These are phyloP conservation scores for Massariosphaeria phaeospora DNA, from an alignment of 495 filamentous ascomycete genomes.

Conservation along the genomic window DNA sequence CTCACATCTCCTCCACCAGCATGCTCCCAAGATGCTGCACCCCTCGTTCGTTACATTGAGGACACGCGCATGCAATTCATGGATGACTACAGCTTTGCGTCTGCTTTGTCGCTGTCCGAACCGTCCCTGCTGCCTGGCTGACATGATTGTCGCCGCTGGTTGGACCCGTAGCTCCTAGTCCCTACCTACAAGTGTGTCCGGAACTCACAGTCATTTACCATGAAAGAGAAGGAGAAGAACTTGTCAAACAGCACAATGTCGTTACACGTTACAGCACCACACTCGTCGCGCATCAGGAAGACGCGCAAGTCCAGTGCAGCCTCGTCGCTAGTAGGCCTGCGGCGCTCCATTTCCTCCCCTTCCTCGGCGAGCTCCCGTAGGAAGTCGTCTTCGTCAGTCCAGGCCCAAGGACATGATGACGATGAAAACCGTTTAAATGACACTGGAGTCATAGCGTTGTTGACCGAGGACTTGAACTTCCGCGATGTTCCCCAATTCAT, in stretches of 20 bases:
- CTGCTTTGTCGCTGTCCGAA: no score
- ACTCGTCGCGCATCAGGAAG: constrained; percentile 25
- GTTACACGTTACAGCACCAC: constrained; percentile 25
- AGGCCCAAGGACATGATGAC: background rate
- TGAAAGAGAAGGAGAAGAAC: background rate
- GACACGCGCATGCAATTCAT: background rate
- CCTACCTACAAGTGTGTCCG: no score
- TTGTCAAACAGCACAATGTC: constrained; percentile 6
- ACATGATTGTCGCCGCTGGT: background rate
- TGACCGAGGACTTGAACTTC: constrained; percentile 51
- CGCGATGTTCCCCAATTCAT: constrained; percentile 63
- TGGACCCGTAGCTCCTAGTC: no score
- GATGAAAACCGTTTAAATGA: constrained; percentile 55
- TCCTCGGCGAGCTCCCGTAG: constrained; percentile 24
- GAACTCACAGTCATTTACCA: background rate
- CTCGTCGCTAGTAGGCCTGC: constrained; percentile 7
- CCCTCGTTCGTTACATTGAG: background rate
- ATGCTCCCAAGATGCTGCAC: background rate
- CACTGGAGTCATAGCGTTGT: constrained; percentile 48
- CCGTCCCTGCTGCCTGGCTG: background rate
- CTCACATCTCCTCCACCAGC: no score
- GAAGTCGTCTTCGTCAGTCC: constrained; percentile 16
- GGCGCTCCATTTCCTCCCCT: constrained; percentile 22
- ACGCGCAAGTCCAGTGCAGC: constrained; percentile 4
- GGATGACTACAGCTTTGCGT: no score